phyloP scores from a whole-genome alignment of 2,329 filamentous ascomycete species.

The Thielaviopsis populi region DNA sequence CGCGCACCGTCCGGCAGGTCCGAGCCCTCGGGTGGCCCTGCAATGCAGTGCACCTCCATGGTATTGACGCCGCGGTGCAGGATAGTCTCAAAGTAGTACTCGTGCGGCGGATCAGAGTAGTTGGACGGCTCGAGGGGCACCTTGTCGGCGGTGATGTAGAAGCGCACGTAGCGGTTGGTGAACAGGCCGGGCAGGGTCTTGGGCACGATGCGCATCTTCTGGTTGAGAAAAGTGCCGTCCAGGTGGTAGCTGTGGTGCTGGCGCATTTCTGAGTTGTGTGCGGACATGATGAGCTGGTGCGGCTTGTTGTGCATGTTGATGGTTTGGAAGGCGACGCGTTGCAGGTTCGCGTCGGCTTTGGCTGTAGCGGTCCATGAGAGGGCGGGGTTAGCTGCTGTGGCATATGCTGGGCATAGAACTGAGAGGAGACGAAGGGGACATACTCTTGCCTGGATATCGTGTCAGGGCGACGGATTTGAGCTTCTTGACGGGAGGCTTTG shows the following conservation, averaged over 20 bases:
- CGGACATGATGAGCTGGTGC: conserved; percentile 46
- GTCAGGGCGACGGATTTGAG: conserved; percentile 11
- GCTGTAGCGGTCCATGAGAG: not conserved
- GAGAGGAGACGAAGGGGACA: not conserved
- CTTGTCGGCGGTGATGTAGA: conserved; percentile 32
- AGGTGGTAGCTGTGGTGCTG: conserved; percentile 16
- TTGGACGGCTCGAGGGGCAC: conserved; percentile 40
- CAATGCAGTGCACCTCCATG: conserved; percentile 64
- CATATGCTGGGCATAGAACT: not conserved
- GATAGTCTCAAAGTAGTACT: conserved; percentile 60
- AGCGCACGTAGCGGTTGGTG: conserved; percentile 15
- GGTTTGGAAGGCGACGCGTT: conserved; percentile 35
- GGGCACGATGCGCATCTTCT: conserved; percentile 16
- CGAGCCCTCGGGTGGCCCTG: conserved; percentile 47
- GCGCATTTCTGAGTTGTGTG: conserved; percentile 15
- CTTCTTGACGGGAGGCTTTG: conserved; percentile 3
- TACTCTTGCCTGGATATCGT: conserved; percentile 15
- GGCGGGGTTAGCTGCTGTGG: not conserved
- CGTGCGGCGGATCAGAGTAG: conserved; percentile 40
- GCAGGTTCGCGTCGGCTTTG: conserved; percentile 10
- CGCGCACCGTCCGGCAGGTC: conserved; percentile 43
- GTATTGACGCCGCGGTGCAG: conserved; percentile 60
- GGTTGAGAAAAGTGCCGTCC: conserved; percentile 13
- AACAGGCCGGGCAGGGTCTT: conserved; percentile 10
- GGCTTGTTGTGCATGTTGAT: conserved; percentile 55